Evolutionary conservation across 2,329 filamentous ascomycete species (phyloP).

Genomic region (Phaeomoniella chlamydospora): DNA sequence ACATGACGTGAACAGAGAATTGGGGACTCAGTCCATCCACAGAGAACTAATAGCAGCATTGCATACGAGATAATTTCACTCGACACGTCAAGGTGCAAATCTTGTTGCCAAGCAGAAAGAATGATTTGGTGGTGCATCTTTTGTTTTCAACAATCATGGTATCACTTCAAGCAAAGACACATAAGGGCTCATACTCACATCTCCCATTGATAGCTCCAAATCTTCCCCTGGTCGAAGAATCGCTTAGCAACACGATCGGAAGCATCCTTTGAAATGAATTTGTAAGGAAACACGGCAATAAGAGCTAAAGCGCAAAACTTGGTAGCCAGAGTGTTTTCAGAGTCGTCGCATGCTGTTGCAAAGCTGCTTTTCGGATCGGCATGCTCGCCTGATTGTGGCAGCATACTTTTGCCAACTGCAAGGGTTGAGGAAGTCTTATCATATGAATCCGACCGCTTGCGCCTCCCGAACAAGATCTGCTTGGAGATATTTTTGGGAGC

Average conservation of each 20-base stretch:
- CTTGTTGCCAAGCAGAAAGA: too few species aligned
- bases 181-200: slow-evolving; percentile 44
- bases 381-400: not conserved
- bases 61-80: too few species aligned
- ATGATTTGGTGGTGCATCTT: too few species aligned
- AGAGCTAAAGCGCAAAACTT: slow-evolving; percentile 24
- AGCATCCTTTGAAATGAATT: slow-evolving; percentile 18
- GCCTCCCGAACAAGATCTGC: not conserved
- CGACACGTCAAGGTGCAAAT: too few species aligned
- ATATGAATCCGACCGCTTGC: not conserved
- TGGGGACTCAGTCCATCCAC: too few species aligned
- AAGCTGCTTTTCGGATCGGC: not conserved
- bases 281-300: slow-evolving; percentile 27
- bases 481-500: not conserved
- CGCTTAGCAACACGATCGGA: slow-evolving; percentile 18
- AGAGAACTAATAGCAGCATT: too few species aligned
- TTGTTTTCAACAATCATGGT: too few species aligned
- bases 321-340: slow-evolving; percentile 8
- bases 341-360: slow-evolving; percentile 4
- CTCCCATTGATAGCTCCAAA: slow-evolving; percentile 51
- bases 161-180: too few species aligned
- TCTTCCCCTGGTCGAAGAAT: slow-evolving; percentile 26
- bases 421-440: not conserved
- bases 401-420: not conserved
- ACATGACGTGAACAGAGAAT: not conserved